phyloP scores from a whole-genome alignment of 2,329 filamentous ascomycete species.

The Pseudomassariella vexata region DNA sequence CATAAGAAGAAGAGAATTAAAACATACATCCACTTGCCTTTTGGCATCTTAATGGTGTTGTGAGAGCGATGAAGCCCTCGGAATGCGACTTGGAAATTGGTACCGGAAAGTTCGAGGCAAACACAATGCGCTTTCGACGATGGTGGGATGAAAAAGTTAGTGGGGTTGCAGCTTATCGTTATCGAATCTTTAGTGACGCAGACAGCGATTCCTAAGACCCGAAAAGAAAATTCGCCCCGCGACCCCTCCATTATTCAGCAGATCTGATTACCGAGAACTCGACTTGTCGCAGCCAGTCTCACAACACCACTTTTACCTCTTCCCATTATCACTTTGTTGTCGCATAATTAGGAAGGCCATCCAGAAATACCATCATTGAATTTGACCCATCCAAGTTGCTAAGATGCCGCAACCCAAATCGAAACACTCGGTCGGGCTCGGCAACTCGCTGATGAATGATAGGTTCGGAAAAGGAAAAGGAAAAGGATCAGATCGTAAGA shows the following conservation, averaged over 20 bases:
- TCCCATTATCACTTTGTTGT: not conserved
- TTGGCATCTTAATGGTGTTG: too few species aligned
- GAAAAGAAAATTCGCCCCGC: conserved; percentile 8
- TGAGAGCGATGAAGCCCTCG: too few species aligned
- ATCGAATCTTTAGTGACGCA: conserved; percentile 6
- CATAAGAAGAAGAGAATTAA: too few species aligned
- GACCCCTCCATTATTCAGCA: conserved; percentile 11
- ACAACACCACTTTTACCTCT: not conserved
- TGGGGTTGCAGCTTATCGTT: conserved; percentile 6
- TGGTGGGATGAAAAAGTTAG: conserved; percentile 3
- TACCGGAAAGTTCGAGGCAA: too few species aligned
- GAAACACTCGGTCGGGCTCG: conserved; percentile 90
- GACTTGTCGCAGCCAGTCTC: too few species aligned
- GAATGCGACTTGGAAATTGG: too few species aligned
- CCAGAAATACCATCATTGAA: too few species aligned
- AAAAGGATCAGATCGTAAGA: conserved; percentile 78
- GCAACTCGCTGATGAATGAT: conserved; percentile 98
- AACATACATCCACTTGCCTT: too few species aligned
- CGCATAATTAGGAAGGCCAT: not conserved
- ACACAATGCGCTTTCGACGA: too few species aligned
- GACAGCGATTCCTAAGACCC: not conserved
- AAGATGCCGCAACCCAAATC: conserved; percentile 72
- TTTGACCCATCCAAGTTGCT: too few species aligned
- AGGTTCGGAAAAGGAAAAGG: conserved; percentile 93
- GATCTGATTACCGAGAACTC: too few species aligned